A percentile compares a stretch with the other conserved stretches of the same genome.
These are phyloP conservation scores for Simmondsia chinensis DNA, from an alignment of 148 eudicot genomes.

Conservation along the genomic window DNA sequence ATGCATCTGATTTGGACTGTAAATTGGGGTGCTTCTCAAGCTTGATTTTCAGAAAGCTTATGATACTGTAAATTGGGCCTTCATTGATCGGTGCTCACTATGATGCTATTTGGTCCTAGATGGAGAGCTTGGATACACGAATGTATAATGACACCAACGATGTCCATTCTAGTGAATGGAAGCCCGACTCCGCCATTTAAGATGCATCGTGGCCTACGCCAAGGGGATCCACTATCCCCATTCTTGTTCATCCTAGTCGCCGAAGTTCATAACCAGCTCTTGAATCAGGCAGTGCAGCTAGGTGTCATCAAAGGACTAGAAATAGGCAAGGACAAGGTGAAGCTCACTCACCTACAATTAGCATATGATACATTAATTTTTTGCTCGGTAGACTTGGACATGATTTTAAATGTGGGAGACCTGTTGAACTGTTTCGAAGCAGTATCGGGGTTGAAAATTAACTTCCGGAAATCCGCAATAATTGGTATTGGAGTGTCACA, in stretches of 20 bases:
- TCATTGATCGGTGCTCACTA: neutral
- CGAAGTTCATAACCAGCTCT: neutral
- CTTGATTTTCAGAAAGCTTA: conserved; percentile 2
- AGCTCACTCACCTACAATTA: neutral
- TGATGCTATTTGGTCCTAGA: neutral
- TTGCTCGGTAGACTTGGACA: neutral
- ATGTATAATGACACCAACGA: neutral
- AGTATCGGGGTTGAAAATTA: neutral
- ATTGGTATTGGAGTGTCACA: too few relatives aligned
- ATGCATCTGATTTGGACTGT: too few relatives aligned
- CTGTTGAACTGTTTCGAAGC: neutral
- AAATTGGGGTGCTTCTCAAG: neutral
- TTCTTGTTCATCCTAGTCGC: neutral
- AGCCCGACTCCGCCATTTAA: neutral
- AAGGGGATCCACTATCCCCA: neutral
- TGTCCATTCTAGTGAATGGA: neutral
- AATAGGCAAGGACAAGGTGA: neutral
- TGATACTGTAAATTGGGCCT: neutral
- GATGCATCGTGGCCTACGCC: neutral
- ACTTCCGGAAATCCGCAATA: neutral
- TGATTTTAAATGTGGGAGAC: neutral
- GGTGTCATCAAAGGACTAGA: neutral
- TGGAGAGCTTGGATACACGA: neutral
- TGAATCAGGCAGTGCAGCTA: neutral
- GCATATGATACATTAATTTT: neutral